These are phyloP conservation scores for Colletotrichum sp. DNA, from an alignment of 2,329 filamentous ascomycete genomes.

Conservation along the genomic window DNA sequence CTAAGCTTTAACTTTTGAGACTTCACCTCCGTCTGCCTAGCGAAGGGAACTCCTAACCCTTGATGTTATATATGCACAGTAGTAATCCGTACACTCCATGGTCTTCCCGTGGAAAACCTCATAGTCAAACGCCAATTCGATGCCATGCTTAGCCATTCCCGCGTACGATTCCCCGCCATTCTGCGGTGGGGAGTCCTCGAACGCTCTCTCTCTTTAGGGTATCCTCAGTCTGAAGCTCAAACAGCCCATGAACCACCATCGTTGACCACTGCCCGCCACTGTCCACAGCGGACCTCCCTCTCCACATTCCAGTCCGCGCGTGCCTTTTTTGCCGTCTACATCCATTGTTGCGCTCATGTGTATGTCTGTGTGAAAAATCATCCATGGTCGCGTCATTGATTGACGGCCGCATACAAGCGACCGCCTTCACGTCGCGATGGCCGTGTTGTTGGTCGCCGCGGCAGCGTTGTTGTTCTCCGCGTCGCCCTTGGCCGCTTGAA, in stretches of 20 bases:
- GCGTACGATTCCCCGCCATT: neutral
- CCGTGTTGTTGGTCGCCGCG: conserved; percentile 25
- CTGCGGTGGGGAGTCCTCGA: neutral
- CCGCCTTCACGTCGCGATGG: conserved; percentile 33
- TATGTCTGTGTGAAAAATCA: neutral
- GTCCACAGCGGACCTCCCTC: neutral
- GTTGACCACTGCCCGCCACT: neutral
- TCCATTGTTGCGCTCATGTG: neutral
- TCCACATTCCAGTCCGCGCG: neutral
- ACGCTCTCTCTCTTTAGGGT: neutral
- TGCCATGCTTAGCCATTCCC: neutral
- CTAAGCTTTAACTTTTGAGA: neutral
- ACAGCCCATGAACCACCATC: neutral
- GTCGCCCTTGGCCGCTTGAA: conserved; percentile 35
- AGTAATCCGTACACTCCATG: conserved; percentile 1
- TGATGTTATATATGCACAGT: neutral
- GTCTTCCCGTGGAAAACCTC: neutral
- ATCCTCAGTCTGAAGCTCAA: neutral
- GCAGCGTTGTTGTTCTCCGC: conserved; percentile 21
- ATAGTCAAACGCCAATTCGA: neutral
- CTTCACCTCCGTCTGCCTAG: neutral
- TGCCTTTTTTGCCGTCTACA: neutral
- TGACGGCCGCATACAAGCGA: neutral
- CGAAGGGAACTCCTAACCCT: neutral
- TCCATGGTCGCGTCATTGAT: neutral